Percentiles rank a stretch among this genome's conserved stretches.
Conservation (phyloP, 208 protist genomes). For the Kentomonas sorsogonicus region DNA sequence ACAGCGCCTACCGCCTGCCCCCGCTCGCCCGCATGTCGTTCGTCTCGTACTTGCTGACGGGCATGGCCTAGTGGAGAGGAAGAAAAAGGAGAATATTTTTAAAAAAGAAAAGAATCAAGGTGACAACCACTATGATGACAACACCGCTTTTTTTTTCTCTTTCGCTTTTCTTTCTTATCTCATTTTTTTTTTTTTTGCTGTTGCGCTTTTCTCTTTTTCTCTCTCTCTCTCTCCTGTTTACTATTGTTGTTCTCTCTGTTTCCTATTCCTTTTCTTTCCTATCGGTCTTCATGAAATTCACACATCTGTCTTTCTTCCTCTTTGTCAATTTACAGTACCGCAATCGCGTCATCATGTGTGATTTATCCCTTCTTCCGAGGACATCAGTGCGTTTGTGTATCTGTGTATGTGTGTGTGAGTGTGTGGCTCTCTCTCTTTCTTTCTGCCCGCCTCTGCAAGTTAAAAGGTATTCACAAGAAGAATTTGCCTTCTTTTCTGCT, state of each 20-base stretch:
- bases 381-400: no score
- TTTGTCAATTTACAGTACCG: no score
- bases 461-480: no score
- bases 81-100: conserved; percentile 1
- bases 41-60: conserved; percentile 48
- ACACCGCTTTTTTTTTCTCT: background rate
- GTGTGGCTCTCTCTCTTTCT: no score
- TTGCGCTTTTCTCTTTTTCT: background rate
- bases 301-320: background rate
- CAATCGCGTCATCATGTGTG: no score
- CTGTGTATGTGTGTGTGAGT: no score
- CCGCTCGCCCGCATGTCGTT: conserved; percentile 49
- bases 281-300: background rate
- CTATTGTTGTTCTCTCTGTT: no score
- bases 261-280: no score
- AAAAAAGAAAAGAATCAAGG: background rate
- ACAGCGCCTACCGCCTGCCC: conserved; percentile 38
- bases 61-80: conserved; percentile 31
- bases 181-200: conserved; percentile 5
- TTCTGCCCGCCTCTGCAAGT: no score
- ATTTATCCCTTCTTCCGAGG: no score
- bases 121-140: background rate
- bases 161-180: background rate
- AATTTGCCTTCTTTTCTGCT: no score
- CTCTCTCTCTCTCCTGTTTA: no score